Conservation (phyloP, 169 alveolate species). For the Babesia caballi region DNA sequence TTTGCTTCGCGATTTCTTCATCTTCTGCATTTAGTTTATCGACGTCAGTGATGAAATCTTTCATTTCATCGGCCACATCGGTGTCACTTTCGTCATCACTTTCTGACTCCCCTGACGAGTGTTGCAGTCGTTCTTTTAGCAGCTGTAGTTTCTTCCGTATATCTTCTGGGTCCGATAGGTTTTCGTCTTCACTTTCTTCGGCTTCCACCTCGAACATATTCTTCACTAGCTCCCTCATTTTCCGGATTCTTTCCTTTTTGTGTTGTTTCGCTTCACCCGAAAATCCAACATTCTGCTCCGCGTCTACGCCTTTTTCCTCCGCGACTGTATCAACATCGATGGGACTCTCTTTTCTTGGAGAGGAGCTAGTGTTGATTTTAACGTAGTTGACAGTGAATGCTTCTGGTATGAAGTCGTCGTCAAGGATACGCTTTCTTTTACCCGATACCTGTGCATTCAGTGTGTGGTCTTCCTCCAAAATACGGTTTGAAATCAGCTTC, state of each 20-base stretch:
- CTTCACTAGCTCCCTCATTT: constrained; percentile 48
- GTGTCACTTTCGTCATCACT: constrained; percentile 37
- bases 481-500: background rate
- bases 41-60: constrained; percentile 52
- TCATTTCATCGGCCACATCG: constrained; percentile 49
- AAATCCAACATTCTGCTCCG: background rate
- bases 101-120: constrained; percentile 44
- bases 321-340: background rate
- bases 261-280: background rate
- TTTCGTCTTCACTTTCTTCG: constrained; percentile 65
- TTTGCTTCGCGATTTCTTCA: constrained; percentile 61
- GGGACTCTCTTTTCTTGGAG: background rate
- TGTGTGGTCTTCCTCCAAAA: background rate
- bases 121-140: constrained; percentile 35
- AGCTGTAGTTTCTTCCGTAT: constrained; percentile 24
- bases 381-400: constrained; percentile 25
- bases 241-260: constrained; percentile 13
- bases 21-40: constrained; percentile 59
- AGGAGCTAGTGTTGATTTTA: background rate
- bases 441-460: background rate
- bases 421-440: constrained; percentile 36
- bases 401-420: constrained; percentile 3
- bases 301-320: background rate
- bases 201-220: constrained; percentile 60
- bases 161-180: constrained; percentile 68